phyloP scores from a whole-genome alignment of 169 alveolate genomes.

The Plasmodium yoelii region DNA sequence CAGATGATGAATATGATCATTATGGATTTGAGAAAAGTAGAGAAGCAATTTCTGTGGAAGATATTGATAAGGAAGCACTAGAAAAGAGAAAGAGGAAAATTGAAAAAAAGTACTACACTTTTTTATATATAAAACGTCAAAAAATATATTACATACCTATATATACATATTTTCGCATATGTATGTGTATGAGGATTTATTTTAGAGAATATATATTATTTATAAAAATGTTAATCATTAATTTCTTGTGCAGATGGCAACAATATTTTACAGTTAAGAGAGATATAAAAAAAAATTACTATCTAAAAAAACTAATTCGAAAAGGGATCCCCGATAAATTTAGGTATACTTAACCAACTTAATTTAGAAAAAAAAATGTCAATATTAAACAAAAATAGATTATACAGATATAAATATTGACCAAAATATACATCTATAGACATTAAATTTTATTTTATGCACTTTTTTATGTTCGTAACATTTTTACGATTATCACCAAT shows the following conservation, averaged over 20 bases:
- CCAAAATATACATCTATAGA: too few species aligned
- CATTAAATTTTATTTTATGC: too few species aligned
- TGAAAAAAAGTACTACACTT: constrained; percentile 49
- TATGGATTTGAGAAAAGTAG: constrained; percentile 69
- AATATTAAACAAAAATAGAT: neutral
- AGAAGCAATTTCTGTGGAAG: constrained; percentile 18
- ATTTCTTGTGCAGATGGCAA: constrained; percentile 28
- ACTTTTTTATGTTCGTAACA: neutral
- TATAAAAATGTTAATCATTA: neutral
- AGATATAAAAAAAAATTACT: constrained; percentile 67
- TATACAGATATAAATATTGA: neutral
- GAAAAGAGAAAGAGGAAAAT: constrained; percentile 52
- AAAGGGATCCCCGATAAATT: constrained; percentile 86
- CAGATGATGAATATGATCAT: constrained; percentile 73
- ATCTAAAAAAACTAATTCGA: constrained; percentile 80
- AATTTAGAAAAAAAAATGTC: neutral
- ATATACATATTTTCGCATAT: neutral
- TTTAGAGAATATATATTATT: too few species aligned
- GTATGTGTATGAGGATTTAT: too few species aligned
- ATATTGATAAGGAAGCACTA: constrained; percentile 36
- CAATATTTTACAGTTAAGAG: constrained; percentile 47
- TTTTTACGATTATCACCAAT: neutral
- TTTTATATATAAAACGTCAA: neutral
- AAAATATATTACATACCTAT: neutral
- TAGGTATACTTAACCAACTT: constrained; percentile 72